Base-by-base conservation (phyloP, 306 rosid genomes). In the Prunus mongolica region DNA sequence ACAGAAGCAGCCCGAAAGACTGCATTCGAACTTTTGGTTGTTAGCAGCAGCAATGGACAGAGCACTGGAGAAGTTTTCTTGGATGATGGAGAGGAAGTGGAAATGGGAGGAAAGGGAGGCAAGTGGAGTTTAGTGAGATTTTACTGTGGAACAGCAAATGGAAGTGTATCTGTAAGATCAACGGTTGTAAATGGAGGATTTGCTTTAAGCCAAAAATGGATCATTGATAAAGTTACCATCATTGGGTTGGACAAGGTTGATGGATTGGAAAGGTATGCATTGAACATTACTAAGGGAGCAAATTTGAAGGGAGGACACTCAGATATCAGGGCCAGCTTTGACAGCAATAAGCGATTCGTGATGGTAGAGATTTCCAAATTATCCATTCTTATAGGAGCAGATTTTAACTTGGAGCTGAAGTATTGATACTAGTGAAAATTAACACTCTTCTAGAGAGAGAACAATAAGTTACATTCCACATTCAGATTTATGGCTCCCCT, bases 51-150 rank as follows among this genome's bases (percentile, higher is more conserved):
- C 52, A 74, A 52, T 12, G 28, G 66, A 65, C 76, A 67, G 13
- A 85, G 93, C 64, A 80, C 34, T n/a, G 97, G 97, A 69, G 80
- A 90, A 72, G 89, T 90, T 44, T 90, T 87, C 84, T 69, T 94
- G 87, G 98, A 94, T 80, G 89, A 91, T 76, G 91, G 97, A 0
- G 97, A 87, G 79, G 78, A 71, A 9, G 70, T 89, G 54, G 89
- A 86, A 82, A 80, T 90, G 81, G 84, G 84, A 71, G 89, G 69
- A 66, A 66, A 4, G 76, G 89, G 85, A 41, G 91, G 79, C 30
- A 78, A 75, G 19, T 90, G 96, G 97, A 94, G 91, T 62, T 41
- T 86, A 55, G 88, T 86, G 27, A 81, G 50, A 76, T 90, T 94
- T 77, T 76, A 69, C 22, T 58, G 89, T 12, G 71, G 51, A 64